A percentile compares a stretch with the other conserved stretches of the same genome.
Conservation (phyloP, 164 flowering plant species). For the Kalanchoe fedtschenkoi region DNA sequence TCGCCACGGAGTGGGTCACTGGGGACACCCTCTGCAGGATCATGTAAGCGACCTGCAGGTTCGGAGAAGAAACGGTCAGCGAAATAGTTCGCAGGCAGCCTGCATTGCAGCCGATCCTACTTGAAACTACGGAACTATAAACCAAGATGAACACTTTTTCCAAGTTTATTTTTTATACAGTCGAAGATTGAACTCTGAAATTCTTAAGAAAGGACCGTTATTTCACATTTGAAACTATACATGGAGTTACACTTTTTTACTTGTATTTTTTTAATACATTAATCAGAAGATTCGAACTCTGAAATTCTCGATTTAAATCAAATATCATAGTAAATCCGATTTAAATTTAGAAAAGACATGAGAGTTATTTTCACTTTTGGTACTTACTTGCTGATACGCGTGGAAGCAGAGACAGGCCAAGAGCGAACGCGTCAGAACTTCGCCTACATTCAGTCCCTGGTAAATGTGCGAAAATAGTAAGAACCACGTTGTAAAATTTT, state of each 20-base stretch:
- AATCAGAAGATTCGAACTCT: too few species aligned
- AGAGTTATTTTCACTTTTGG: neutral
- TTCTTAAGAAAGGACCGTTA: too few species aligned
- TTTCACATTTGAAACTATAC: neutral
- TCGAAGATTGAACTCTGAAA: too few species aligned
- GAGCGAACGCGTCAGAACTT: constrained; percentile 3
- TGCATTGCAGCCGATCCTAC: neutral
- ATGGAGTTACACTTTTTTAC: too few species aligned
- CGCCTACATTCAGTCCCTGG: constrained; percentile 7
- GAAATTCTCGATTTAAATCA: too few species aligned
- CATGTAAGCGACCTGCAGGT: constrained; percentile 87
- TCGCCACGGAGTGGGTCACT: constrained; percentile 95
- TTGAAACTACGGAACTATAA: neutral
- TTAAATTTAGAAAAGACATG: neutral
- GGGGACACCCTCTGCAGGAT: constrained; percentile 86
- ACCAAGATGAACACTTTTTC: too few species aligned
- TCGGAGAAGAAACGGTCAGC: constrained; percentile 2
- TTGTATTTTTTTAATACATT: too few species aligned
- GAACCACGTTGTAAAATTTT: neutral
- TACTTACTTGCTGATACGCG: constrained; percentile 9
- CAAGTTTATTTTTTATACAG: too few species aligned
- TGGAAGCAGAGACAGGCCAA: constrained; percentile 8
- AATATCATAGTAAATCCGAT: too few species aligned
- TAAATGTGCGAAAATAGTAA: neutral
- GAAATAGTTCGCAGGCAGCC: neutral